Evolutionary conservation across 2,329 filamentous ascomycete genomes (phyloP), one percentile per base, ranked within the genome.

Genomic region (Colletotrichum sp.): DNA sequence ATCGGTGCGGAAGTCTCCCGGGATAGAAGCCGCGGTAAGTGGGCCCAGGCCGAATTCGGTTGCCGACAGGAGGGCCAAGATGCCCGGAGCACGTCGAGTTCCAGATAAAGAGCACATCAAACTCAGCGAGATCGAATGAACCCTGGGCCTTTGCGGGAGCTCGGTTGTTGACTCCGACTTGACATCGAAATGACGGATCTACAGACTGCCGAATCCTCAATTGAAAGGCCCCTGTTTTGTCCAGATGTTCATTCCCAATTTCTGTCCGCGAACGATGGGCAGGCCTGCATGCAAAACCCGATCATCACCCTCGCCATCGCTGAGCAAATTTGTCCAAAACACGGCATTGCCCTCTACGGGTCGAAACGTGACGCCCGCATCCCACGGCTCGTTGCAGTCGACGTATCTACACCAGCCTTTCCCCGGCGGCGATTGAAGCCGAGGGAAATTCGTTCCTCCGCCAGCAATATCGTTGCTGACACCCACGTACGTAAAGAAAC

Each of bases 181-280:
- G 13, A 24, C 28, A 34, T 32, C 62, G 21, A 15, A 24, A 9
- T 44, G 5, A 67, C 32, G 30, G 55, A n/a, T 32, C 66, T 21
- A 6, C 10, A 6, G 7, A 39, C 15, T 9, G 21, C 32, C 66
- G 24, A 24, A 28, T 16, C 28, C n/a, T 71, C 34, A 36, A 15
- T 13, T 68, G 55, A 83, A 68, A 9, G 82, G 81, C 24, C 81
- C 82, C 77, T 86, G 82, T 62, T 84, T 80, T 18, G 85, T 87
- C 85, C 85, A 87, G 67, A 86, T 86, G 32, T 87, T 87, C 84
- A 87, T 85, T 21, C 85, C 85, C 63, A 86, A 81, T 79, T 87
- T 87, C 36, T 80, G 80, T 6, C 86, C 86, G 30, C 80, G 83
- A 4, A 81, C 84, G n/a, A 87, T 81, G 3, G 85, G 85, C 73